phyloP scores from a whole-genome alignment of 352 stramenopile species.

The Phytopythium montanum region DNA sequence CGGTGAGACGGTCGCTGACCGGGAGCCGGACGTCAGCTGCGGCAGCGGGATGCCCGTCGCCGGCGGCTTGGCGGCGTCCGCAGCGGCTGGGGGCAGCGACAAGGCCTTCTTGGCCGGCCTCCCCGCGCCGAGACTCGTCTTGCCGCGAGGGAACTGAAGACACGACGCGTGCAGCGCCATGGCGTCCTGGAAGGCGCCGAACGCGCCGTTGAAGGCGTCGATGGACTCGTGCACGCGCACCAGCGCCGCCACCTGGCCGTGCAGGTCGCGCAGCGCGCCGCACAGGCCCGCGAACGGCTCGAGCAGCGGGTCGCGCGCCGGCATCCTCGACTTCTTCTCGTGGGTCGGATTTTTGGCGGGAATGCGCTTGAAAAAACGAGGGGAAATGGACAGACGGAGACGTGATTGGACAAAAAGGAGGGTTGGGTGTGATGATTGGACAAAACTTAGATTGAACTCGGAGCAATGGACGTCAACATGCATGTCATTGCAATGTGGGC shows the following conservation, averaged over 20 bases:
- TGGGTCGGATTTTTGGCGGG: neutral
- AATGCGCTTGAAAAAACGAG: neutral
- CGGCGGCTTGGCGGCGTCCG: slow-evolving; percentile 11
- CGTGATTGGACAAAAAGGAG: too few species aligned
- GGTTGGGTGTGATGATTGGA: too few species aligned
- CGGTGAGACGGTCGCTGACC: slow-evolving; percentile 5
- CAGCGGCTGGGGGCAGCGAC: slow-evolving; percentile 17
- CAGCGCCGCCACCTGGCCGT: slow-evolving; percentile 66
- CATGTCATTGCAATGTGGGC: too few species aligned
- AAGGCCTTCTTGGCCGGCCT: slow-evolving; percentile 5
- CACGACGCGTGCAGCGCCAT: slow-evolving; percentile 78
- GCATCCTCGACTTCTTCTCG: neutral
- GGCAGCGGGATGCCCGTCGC: slow-evolving; percentile 37
- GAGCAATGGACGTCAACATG: too few species aligned
- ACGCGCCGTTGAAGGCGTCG: slow-evolving; percentile 68
- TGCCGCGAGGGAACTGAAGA: slow-evolving; percentile 45
- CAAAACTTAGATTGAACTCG: too few species aligned
- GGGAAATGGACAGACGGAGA: too few species aligned
- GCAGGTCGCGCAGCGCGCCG: slow-evolving; percentile 56
- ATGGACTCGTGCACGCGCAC: slow-evolving; percentile 63
- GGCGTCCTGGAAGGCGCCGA: slow-evolving; percentile 70
- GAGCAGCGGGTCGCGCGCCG: slow-evolving; percentile 32
- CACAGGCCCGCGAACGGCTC: slow-evolving; percentile 57
- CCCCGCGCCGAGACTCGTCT: slow-evolving; percentile 2
- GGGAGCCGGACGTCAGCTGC: slow-evolving; percentile 6